A percentile compares a stretch with the other conserved stretches of the same genome.
Conservation (phyloP, 352 stramenopile species). For the Pythium coloratum region DNA sequence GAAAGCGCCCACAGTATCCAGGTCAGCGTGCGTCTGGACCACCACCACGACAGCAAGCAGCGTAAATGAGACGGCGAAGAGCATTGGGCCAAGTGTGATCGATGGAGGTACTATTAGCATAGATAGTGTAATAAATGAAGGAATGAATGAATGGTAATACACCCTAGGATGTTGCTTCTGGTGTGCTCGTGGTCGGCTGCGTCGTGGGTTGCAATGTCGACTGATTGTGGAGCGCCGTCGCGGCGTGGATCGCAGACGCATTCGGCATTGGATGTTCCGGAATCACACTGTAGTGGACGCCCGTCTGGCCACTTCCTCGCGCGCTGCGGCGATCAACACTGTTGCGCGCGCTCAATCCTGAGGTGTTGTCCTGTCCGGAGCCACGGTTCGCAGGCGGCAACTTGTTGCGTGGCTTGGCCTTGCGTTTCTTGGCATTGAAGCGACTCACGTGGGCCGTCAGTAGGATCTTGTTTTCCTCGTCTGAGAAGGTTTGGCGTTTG, state of each 20-base stretch:
- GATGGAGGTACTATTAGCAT: not conserved
- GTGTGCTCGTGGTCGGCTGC: not conserved
- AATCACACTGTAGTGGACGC: constrained; percentile 17
- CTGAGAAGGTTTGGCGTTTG: constrained; percentile 26
- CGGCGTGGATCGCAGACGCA: not conserved
- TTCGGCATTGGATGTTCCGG: constrained; percentile 11
- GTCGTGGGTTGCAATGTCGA: not conserved
- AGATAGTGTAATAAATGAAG: too few species aligned
- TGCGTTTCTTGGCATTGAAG: constrained; percentile 20
- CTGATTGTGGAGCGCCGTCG: not conserved
- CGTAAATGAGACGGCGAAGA: not conserved
- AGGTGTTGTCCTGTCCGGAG: constrained; percentile 10
- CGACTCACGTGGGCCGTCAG: constrained; percentile 23
- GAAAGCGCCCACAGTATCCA: constrained; percentile 37
- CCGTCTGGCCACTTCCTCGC: constrained; percentile 6
- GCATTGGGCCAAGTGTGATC: not conserved
- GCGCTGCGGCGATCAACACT: constrained; percentile 7
- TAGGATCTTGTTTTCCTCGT: constrained; percentile 29
- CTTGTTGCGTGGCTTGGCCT: constrained; percentile 14
- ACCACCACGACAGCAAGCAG: not conserved
- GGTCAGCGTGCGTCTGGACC: constrained; percentile 39
- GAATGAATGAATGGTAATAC: too few species aligned
- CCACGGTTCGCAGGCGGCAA: not conserved
- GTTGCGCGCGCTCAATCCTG: constrained; percentile 4
- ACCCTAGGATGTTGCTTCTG: not conserved